Base-by-base conservation (phyloP, 1,284 basidiomycete genomes). In the Cryptococcus sp. region DNA sequence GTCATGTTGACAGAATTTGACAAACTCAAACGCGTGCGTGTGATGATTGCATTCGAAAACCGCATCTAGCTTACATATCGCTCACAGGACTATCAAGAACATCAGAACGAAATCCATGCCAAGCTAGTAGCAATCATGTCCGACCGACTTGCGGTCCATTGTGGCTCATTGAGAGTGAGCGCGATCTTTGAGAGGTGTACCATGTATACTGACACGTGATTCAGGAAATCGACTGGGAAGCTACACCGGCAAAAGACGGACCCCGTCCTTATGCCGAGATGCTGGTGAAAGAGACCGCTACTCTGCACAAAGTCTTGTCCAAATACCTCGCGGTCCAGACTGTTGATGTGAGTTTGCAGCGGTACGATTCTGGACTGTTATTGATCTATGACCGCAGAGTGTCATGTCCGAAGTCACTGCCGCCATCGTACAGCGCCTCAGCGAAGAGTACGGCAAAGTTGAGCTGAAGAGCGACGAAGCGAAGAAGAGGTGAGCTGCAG, bases 111-210 rank as follows among this genome's bases (percentile, higher is more conserved):
- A 81, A 97, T 99, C 54, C 94, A 99, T 77, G 85, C 91, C 55
- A 99, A 99, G 81, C 84, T 99, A 54, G 89, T 99, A 52, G 90
- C 93, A 40, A 99, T 99, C 79, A 99, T 99, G 96, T 88, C 93
- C 53, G 95, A 99, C 79, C 85, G 95, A 52, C 82, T 99, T 49
- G 86, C 83, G 61, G 88, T 90, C 1, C 95, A 99, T 77, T 87
- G 72, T 71, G 84, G 71, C 22, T 68, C 76, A 17, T 59, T 79
- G 19, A 55, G 73, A 38, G 75, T 73, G 23, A 57, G 71, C 59
- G 42, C 22, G 8, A 45, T 45, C 16, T 8, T 2, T 8, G 8
- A 35, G 2, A 35, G 13, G 30, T 8, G 10, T 10, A 10, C 30
- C 13, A 13, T 35, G 2, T 35, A 8, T 35, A 54, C 58, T 61